Evolutionary conservation across 345 rosid species (phyloP), one percentile per base, ranked within the genome.

Genomic region (Erucastrum elatum): DNA sequence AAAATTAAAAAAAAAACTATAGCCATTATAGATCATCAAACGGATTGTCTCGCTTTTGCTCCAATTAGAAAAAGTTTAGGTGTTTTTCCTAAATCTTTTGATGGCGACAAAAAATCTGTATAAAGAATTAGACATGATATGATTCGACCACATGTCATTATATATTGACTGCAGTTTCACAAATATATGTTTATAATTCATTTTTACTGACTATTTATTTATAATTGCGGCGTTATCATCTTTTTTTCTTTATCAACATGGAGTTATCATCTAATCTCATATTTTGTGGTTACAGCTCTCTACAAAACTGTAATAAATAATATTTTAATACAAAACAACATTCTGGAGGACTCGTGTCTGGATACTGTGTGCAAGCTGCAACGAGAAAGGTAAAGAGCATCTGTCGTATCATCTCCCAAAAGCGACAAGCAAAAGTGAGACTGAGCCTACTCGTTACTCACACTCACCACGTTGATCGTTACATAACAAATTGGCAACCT

Each of bases 281-380:
- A 56, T 69, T 49, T 69, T 77, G 55, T 33, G 26, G 39, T 49
- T 49, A 49, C 68, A 76, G 79, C 75, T 61, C 27, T 25, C 56
- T 51, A 51, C 56, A 13, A 33, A 65, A 75, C 21, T 46, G 30
- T 62, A 11, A 69, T 13, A 15, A 62, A 46, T 1, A 5, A 15
- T 37, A 10, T 49, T 25, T 33, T 1, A 17, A 77, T 39, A 34
- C 3, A 5, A 29, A 53, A 55, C n/a, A 53, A 77, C 6, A 37
- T 17, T 31, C 41, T 39, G 70, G 64, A 71, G 29, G 66, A 77
- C 72, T 71, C 76, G 81, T 77, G 81, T 71, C 66, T 4, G 46
- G 51, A 71, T 39, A 55, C 55, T 6, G 71, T 71, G 51, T 71
- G 81, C 51, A 65, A 39, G 69, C 51, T 9, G 69, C 68, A 37